These are phyloP conservation scores for Schrenkiella parvula DNA, from an alignment of 345 rosid species.

Conservation along the genomic window DNA sequence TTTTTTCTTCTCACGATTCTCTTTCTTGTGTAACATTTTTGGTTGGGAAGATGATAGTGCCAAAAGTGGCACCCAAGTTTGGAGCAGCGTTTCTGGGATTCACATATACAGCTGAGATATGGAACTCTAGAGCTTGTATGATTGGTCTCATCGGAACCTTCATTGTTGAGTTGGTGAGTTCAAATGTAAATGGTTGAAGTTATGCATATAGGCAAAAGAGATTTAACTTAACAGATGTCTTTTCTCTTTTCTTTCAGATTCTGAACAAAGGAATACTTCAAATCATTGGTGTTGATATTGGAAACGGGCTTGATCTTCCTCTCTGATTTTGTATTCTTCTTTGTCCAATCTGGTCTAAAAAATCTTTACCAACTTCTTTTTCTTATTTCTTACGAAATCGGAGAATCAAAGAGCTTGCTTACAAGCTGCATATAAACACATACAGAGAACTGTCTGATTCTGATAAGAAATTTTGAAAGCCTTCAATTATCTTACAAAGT, in stretches of 20 bases:
- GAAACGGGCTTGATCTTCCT: slow-evolving; percentile 84
- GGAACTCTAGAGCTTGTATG: slow-evolving; percentile 98
- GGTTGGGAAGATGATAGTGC: slow-evolving; percentile 49
- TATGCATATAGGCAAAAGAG: neutral
- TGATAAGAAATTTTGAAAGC: neutral
- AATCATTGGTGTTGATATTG: slow-evolving; percentile 71
- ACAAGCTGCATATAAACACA: neutral
- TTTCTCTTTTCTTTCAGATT: slow-evolving; percentile 43
- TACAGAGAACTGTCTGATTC: neutral
- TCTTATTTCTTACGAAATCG: neutral
- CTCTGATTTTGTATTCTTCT: slow-evolving; percentile 40
- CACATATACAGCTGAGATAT: slow-evolving; percentile 70
- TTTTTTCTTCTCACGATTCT: neutral
- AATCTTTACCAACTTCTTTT: neutral
- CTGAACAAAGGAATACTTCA: slow-evolving; percentile 68
- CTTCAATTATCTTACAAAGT: slow-evolving; percentile 25
- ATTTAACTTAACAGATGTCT: neutral
- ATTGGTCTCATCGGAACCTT: slow-evolving; percentile 68
- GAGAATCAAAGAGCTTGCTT: neutral
- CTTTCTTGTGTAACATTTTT: neutral
- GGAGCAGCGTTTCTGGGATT: slow-evolving; percentile 68
- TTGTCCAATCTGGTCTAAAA: neutral
- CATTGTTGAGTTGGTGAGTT: slow-evolving; percentile 66
- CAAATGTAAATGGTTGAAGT: neutral
- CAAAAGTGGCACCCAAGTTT: slow-evolving; percentile 68